phyloP scores from a whole-genome alignment of 2,329 filamentous ascomycete species.

The Byssochlamys sp. region DNA sequence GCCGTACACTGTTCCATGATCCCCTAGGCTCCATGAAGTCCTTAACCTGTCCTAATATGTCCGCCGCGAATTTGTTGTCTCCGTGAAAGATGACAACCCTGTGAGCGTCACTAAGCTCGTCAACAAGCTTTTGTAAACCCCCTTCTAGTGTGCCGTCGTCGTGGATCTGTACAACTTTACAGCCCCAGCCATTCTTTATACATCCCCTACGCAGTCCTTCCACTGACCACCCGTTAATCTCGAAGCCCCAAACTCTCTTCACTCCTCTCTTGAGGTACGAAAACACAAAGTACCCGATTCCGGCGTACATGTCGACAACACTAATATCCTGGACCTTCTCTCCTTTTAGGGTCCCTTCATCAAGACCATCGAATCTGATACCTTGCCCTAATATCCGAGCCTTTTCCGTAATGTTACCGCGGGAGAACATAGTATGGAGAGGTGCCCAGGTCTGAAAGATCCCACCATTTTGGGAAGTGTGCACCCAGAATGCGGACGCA shows the following conservation, averaged over 20 bases:
- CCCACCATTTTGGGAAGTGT: constrained; percentile 63
- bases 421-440: constrained; percentile 84
- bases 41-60: constrained; percentile 27
- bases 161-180: constrained; percentile 42
- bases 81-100: constrained; percentile 60
- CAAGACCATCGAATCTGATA: constrained; percentile 24
- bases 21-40: constrained; percentile 21
- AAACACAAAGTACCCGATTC: constrained; percentile 90
- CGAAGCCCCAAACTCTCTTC: constrained; percentile 67
- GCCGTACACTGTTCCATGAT: constrained; percentile 34
- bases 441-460: constrained; percentile 82
- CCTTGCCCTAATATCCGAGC: constrained; percentile 54
- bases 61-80: constrained; percentile 50
- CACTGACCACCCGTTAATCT: constrained; percentile 79
- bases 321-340: constrained; percentile 20
- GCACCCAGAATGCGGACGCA: constrained; percentile 63
- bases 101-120: constrained; percentile 32
- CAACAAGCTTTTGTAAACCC: constrained; percentile 22
- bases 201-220: constrained; percentile 74
- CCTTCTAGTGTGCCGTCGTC: constrained; percentile 25
- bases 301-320: constrained; percentile 73
- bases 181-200: constrained; percentile 55
- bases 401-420: constrained; percentile 85
- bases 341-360: constrained; percentile 14
- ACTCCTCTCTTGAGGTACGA: constrained; percentile 66